Evolutionary conservation across 176 grass and related monocot genomes (phyloP).

Genomic region (Oryza meridionalis): DNA sequence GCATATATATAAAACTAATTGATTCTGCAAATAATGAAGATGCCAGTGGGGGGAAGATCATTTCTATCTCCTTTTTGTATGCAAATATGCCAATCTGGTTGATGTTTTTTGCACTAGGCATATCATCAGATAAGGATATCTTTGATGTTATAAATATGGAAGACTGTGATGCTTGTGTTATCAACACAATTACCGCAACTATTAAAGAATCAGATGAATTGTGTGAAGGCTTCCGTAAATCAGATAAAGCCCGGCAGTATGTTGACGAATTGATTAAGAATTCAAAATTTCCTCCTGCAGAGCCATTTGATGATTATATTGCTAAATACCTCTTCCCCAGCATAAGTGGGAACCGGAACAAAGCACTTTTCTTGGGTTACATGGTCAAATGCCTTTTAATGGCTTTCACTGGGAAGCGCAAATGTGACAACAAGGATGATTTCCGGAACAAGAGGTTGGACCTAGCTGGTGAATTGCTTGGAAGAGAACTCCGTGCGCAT

Average conservation of each 20-base stretch:
- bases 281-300: conserved; percentile 77
- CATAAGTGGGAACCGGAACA: conserved; percentile 68
- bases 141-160: conserved; percentile 85
- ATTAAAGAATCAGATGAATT: conserved; percentile 75
- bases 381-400: conserved; percentile 96
- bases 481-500: conserved; percentile 83
- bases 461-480: conserved; percentile 78
- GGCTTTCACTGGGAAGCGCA: conserved; percentile 75
- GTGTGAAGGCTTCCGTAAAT: conserved; percentile 69
- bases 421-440: conserved; percentile 97
- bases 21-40: conserved; percentile 75
- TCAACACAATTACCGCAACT: conserved; percentile 75
- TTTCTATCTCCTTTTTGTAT: conserved; percentile 73
- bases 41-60: conserved; percentile 63
- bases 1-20: conserved; percentile 75
- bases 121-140: conserved; percentile 81
- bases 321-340: conserved; percentile 72
- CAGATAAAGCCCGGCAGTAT: conserved; percentile 65
- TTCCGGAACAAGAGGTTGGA: conserved; percentile 95
- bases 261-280: conserved; percentile 65
- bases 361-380: conserved; percentile 85
- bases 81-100: conserved; percentile 86
- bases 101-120: conserved; percentile 89
- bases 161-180: conserved; percentile 66
- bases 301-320: conserved; percentile 88